Base-by-base conservation (phyloP, 371 early-diverging fungal species). In the Mucor mucedo region DNA sequence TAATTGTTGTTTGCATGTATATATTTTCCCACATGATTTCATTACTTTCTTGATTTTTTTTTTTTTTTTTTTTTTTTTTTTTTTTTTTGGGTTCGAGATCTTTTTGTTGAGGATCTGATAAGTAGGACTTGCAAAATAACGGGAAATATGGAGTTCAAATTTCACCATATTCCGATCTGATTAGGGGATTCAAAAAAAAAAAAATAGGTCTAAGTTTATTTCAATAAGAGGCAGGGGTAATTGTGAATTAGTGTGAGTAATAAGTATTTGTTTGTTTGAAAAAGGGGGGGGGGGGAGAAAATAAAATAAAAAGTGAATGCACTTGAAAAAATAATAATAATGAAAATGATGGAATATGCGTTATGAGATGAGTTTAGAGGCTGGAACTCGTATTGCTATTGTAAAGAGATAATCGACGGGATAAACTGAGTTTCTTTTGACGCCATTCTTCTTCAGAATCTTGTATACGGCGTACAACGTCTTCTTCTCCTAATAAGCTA, bases 371-470 rank as follows among this genome's bases (percentile, higher is more conserved):
- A 52, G 13, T 66, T 52, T 29, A 72, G 33, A 14, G 65, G 62
- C 29, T 68, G 65, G 13, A 49, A 32, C 9, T n/a, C 4, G 28
- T 50, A 5, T 13, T 50, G 10, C 32, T 27, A 5, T n/a, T 27
- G 5, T 30, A 8, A 41, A n/a, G 52, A 30, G 39, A 45, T 38
- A 61, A 39, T 53, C 53, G 52, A 44, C 54, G 53, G 10, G 33
- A 13, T 35, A 76, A 33, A 35, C 67, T 63, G 4, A 49, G 42
- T n/a, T 71, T 72, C 35, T 76, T 75, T 48, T 63, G 55, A 21
- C 73, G 56, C 81, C 81, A 81, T 61, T 76, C 73, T 38, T 76
- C 72, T 62, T 81, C 81, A 8, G 76, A 65, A 39, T 72, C 75
- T 56, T 81, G 78, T 9, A 81, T 78, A 6, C 78, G 64, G 33